A percentile compares a stretch with the other conserved stretches of the same genome.
These are phyloP conservation scores for Raffaelea arxii DNA, from an alignment of 2,329 filamentous ascomycete species.

Conservation along the genomic window DNA sequence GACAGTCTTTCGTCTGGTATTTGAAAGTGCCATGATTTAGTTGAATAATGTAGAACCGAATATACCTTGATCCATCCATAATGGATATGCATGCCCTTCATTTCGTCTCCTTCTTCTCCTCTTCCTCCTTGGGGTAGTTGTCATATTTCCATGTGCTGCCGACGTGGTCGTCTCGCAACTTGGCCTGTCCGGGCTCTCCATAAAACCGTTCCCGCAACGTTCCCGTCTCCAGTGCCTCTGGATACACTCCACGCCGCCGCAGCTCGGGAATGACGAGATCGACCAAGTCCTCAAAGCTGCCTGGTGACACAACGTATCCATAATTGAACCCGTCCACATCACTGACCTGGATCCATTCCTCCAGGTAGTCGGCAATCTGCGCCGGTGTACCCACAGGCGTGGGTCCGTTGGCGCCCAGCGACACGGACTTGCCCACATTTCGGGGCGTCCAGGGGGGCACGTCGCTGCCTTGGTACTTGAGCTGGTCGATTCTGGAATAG, in stretches of 20 bases:
- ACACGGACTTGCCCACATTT: constrained; percentile 11
- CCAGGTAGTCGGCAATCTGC: constrained; percentile 56
- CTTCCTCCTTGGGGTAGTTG: background rate
- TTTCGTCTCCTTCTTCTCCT: no score
- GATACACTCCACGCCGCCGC: constrained; percentile 6
- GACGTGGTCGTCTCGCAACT: constrained; percentile 5
- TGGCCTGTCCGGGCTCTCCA: constrained; percentile 1
- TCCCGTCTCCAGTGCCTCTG: background rate
- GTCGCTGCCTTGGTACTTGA: constrained; percentile 28
- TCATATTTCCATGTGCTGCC: constrained; percentile 7
- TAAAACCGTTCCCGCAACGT: constrained; percentile 6
- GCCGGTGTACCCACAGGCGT: constrained; percentile 50
- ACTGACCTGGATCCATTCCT: constrained; percentile 56
- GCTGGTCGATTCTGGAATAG: constrained; percentile 8
- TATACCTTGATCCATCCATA: no score
- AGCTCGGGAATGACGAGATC: constrained; percentile 9
- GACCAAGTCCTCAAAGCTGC: constrained; percentile 11
- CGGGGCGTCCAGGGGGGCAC: constrained; percentile 9
- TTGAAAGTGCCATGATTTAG: no score
- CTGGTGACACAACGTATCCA: constrained; percentile 8
- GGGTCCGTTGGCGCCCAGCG: constrained; percentile 11
- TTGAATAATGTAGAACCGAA: no score
- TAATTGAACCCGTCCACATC: constrained; percentile 66
- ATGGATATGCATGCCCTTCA: no score
- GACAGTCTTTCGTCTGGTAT: no score